phyloP scores from a whole-genome alignment of 768 basidiomycete genomes.

The Mycena floridula region DNA sequence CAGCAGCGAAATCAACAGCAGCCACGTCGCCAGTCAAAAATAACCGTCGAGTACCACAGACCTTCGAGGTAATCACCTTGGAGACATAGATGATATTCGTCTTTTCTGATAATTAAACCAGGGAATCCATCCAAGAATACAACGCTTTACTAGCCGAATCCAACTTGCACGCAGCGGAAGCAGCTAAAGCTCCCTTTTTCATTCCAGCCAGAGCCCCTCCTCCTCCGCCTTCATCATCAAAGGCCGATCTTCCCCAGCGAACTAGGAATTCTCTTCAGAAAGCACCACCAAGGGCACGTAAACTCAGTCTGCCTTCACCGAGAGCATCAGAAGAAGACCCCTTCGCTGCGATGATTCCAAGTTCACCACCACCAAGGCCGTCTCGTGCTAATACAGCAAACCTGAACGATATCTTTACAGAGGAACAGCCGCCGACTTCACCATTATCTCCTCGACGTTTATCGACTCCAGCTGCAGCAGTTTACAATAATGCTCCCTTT shows the following conservation, averaged over 20 bases:
- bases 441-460: conserved; percentile 41
- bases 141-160: conserved; percentile 63
- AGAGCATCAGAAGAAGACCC: conserved; percentile 21
- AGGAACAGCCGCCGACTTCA: conserved; percentile 10
- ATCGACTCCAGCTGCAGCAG: conserved; percentile 36
- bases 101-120: conserved; percentile 29
- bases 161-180: conserved; percentile 48
- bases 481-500: conserved; percentile 25
- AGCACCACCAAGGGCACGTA: conserved; percentile 47
- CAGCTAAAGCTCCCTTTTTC: conserved; percentile 28
- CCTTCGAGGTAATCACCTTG: too few relatives aligned
- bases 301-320: conserved; percentile 41
- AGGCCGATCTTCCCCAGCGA: conserved; percentile 25
- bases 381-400: conserved; percentile 82
- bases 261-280: conserved; percentile 61
- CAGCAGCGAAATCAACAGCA: not conserved
- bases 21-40: conserved; percentile 49
- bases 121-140: conserved; percentile 75
- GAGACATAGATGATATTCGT: not conserved
- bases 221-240: conserved; percentile 21
- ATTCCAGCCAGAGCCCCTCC: conserved; percentile 26
- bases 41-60: conserved; percentile 70
- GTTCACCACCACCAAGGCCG: conserved; percentile 68
- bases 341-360: conserved; percentile 28
- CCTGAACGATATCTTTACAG: conserved; percentile 65